Evolutionary conservation across 805 yeast genomes (phyloP).

Genomic region (Scheffersomyces coipomensis): DNA sequence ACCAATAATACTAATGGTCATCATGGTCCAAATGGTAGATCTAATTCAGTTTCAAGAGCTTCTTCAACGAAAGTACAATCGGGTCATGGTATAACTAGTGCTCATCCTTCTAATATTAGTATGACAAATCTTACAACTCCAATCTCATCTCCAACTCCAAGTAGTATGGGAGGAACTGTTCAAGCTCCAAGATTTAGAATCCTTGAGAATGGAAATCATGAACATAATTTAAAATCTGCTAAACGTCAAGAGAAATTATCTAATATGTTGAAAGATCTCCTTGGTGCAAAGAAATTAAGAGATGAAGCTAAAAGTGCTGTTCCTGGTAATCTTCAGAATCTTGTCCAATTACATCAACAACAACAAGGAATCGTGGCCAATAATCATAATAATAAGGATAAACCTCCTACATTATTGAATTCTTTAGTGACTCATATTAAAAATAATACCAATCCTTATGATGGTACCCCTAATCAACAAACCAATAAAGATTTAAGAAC

Average conservation of each 20-base stretch:
- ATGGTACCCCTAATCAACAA: conserved; percentile 8
- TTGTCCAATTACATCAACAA: conserved; percentile 8
- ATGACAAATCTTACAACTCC: background rate
- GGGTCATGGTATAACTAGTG: background rate
- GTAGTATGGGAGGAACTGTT: background rate
- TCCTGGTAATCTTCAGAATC: conserved; percentile 48
- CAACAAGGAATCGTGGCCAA: background rate
- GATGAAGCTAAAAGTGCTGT: conserved; percentile 74
- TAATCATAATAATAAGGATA: conserved; percentile 7
- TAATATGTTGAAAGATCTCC: conserved; percentile 70
- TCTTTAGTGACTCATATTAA: conserved; percentile 63
- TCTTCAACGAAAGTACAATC: conserved; percentile 13
- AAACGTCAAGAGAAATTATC: conserved; percentile 76
- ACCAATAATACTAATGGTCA: background rate
- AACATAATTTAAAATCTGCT: conserved; percentile 73
- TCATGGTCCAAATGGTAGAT: conserved; percentile 1
- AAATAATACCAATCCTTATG: conserved; percentile 16
- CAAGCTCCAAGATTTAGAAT: conserved; percentile 48
- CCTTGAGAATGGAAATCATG: conserved; percentile 72
- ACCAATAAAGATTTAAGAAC: too few relatives aligned
- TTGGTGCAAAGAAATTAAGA: conserved; percentile 71
- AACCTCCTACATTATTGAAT: conserved; percentile 72
- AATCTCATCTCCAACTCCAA: conserved; percentile 2
- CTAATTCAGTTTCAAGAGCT: conserved; percentile 13
- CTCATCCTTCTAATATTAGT: background rate